These are phyloP conservation scores for Lagenidium sp. DNA, from an alignment of 352 stramenopile species.

Conservation along the genomic window DNA sequence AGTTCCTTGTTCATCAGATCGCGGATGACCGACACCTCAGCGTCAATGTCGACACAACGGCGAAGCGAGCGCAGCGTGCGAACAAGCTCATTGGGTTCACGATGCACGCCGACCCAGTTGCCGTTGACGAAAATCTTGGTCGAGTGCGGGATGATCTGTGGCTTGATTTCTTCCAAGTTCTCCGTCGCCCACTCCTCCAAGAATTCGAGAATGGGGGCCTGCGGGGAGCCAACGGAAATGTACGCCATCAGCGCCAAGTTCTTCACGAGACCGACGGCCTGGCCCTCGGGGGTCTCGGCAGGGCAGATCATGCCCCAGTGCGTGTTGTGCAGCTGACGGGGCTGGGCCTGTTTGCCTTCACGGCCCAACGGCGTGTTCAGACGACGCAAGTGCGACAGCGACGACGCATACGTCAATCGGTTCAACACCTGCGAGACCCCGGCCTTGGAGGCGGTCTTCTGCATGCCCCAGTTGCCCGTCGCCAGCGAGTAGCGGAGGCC, in stretches of 20 bases:
- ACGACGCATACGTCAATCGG: conserved; percentile 98
- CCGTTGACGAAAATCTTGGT: conserved; percentile 99
- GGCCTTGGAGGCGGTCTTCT: conserved; percentile 92
- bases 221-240: conserved; percentile 91
- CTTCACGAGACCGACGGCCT: conserved; percentile 94
- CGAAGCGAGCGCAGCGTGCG: conserved; percentile 92
- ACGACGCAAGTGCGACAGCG: conserved; percentile 97
- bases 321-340: conserved; percentile 99
- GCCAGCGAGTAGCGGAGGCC: conserved; percentile 98
- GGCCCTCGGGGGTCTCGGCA: conserved; percentile 94
- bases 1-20: conserved; percentile 98
- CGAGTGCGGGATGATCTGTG: conserved; percentile 95
- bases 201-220: conserved; percentile 97
- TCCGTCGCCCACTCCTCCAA: conserved; percentile 98
- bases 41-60: conserved; percentile 97
- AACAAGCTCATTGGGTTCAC: conserved; percentile 95
- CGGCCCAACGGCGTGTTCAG: conserved; percentile 98
- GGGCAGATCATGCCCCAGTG: conserved; percentile 99
- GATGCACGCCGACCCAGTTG: conserved; percentile 98
- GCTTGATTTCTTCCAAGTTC: conserved; percentile 96
- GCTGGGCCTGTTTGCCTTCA: conserved; percentile 99
- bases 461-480: conserved; percentile 99
- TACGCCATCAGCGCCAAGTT: conserved; percentile 99
- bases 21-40: conserved; percentile 97
- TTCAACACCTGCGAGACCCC: conserved; percentile 99